Conservation (phyloP, 2,329 filamentous ascomycete species). For the Colletotrichum sp. region DNA sequence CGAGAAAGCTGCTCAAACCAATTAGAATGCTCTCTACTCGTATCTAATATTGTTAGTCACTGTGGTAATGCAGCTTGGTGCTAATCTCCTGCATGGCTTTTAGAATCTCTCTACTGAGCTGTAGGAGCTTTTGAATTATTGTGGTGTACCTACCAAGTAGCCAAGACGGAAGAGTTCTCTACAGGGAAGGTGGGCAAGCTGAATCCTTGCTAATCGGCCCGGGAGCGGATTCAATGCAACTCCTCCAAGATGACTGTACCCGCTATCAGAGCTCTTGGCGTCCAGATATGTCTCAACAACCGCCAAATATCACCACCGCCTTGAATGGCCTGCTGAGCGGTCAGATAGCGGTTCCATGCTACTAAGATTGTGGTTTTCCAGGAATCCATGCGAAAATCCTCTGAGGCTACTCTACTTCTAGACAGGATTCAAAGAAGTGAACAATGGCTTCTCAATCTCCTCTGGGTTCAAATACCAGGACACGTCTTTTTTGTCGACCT, state of each 20-base stretch:
- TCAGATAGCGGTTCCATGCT: neutral
- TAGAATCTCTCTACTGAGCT: neutral
- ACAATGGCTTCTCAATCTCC: neutral
- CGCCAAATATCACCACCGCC: neutral
- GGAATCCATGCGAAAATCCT: neutral
- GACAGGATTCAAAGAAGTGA: neutral
- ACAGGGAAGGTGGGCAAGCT: neutral
- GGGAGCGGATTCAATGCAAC: neutral
- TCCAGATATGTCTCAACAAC: neutral
- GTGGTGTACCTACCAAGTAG: neutral
- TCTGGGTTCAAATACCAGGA: neutral
- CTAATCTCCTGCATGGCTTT: neutral
- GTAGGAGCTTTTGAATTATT: neutral
- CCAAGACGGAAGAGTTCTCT: neutral
- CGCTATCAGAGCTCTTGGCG: neutral
- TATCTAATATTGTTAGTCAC: neutral
- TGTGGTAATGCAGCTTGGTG: neutral
- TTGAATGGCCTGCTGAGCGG: neutral
- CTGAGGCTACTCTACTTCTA: neutral
- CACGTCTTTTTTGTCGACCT: neutral
- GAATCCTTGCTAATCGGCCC: neutral
- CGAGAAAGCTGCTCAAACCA: neutral
- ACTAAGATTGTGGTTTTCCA: neutral
- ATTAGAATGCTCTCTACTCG: neutral
- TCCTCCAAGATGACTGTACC: neutral